Conservation (phyloP, 1,139 yeast species). For the Pichia sp. region DNA sequence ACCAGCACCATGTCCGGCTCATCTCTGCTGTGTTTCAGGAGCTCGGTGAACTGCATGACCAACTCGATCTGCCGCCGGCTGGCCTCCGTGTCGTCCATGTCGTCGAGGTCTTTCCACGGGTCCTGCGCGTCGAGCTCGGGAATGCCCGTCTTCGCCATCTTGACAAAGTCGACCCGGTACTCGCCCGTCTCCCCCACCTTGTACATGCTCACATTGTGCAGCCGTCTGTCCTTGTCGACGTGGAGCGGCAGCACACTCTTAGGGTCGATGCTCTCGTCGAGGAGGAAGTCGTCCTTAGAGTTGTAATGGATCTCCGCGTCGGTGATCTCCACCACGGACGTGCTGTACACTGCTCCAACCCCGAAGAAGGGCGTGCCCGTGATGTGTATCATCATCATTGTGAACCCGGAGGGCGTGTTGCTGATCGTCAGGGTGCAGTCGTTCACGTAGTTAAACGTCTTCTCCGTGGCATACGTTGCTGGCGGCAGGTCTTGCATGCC, state of each 20-base stretch:
- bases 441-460: slow-evolving; percentile 22
- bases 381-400: slow-evolving; percentile 21
- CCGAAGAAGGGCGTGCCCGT: slow-evolving; percentile 23
- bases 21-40: slow-evolving; percentile 20
- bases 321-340: slow-evolving; percentile 14
- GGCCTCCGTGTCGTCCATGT: slow-evolving; percentile 13
- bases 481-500: neutral
- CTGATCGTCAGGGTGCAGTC: slow-evolving; percentile 21
- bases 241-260: slow-evolving; percentile 10
- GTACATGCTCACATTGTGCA: slow-evolving; percentile 22
- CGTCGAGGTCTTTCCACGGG: slow-evolving; percentile 23
- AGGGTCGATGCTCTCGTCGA: slow-evolving; percentile 17
- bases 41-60: slow-evolving; percentile 17
- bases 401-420: slow-evolving; percentile 21
- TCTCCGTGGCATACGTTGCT: slow-evolving; percentile 3
- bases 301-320: slow-evolving; percentile 24
- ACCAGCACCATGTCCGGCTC: slow-evolving; percentile 23
- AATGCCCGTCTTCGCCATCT: slow-evolving; percentile 17
- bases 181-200: slow-evolving; percentile 15
- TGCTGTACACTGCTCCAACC: slow-evolving; percentile 16
- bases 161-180: slow-evolving; percentile 26
- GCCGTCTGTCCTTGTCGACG: slow-evolving; percentile 16
- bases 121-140: slow-evolving; percentile 19
- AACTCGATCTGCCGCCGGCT: slow-evolving; percentile 15
- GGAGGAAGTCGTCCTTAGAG: slow-evolving; percentile 20